A percentile compares a stretch with the other conserved stretches of the same genome.
Conservation (phyloP, 2,329 filamentous ascomycete genomes). For the Metarhizium humberi region DNA sequence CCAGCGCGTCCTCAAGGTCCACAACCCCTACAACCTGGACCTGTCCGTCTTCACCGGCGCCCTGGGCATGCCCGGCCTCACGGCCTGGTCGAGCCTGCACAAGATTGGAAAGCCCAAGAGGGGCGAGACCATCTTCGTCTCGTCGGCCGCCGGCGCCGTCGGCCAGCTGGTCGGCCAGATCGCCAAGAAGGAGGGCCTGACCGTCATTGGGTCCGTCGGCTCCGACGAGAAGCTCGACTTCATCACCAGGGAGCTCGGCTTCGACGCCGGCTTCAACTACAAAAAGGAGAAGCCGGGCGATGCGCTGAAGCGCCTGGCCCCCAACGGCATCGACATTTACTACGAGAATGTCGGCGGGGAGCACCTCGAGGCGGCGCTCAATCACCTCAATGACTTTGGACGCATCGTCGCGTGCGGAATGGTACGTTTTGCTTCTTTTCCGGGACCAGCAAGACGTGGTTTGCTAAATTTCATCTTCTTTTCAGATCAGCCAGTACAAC, state of each 20-base stretch:
- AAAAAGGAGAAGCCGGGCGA: constrained; percentile 67
- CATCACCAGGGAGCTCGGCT: constrained; percentile 39
- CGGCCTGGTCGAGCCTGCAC: constrained; percentile 60
- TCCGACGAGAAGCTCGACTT: constrained; percentile 72
- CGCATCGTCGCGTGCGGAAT: constrained; percentile 58
- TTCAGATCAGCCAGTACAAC: constrained; percentile 67
- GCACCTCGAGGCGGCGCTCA: constrained; percentile 37
- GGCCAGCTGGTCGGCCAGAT: constrained; percentile 77
- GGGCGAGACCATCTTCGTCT: constrained; percentile 73
- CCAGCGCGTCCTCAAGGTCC: constrained; percentile 41
- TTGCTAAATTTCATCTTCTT: too few species aligned
- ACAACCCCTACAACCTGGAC: constrained; percentile 62
- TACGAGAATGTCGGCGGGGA: constrained; percentile 46
- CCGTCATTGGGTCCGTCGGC: constrained; percentile 72
- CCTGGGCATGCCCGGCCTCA: constrained; percentile 53
- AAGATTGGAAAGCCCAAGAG: constrained; percentile 54
- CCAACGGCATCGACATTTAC: constrained; percentile 65
- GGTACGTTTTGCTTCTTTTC: constrained; percentile 25
- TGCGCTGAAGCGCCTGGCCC: constrained; percentile 61
- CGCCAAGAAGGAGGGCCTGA: constrained; percentile 71
- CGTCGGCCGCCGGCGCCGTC: constrained; percentile 70
- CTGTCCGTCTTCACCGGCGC: constrained; percentile 61
- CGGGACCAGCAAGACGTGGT: too few species aligned
- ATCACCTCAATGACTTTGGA: constrained; percentile 48
- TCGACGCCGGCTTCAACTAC: constrained; percentile 70